phyloP scores from a whole-genome alignment of 257 asterid species.

The Solanum sejunctum region DNA sequence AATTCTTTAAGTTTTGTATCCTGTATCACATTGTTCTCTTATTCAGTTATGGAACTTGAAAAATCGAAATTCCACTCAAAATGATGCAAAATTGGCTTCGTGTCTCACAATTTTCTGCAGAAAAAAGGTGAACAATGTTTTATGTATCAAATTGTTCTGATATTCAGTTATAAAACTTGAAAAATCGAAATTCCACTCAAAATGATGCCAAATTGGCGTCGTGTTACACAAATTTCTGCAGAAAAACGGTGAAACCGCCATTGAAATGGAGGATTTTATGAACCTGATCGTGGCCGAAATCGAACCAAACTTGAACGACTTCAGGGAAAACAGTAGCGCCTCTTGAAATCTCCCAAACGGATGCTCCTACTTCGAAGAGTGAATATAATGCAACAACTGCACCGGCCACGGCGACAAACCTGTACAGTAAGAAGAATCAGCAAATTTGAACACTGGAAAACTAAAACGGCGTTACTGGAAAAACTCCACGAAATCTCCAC shows the following conservation, averaged over 20 bases:
- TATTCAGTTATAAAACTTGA: background rate
- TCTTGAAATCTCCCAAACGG: conserved; percentile 34
- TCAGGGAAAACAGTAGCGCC: conserved; percentile 31
- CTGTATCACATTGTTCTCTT: background rate
- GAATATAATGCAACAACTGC: conserved; percentile 32
- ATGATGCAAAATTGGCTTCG: background rate
- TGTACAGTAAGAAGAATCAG: background rate
- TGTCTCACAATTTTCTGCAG: background rate
- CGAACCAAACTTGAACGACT: conserved; percentile 39
- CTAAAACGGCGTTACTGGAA: background rate
- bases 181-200: background rate
- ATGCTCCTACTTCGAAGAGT: conserved; percentile 33
- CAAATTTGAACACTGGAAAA: background rate
- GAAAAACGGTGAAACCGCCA: background rate
- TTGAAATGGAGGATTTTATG: background rate
- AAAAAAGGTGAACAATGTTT: background rate
- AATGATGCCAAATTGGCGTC: background rate
- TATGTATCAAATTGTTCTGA: background rate
- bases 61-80: background rate
- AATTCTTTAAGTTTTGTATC: background rate
- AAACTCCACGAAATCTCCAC: background rate
- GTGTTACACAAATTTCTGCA: background rate
- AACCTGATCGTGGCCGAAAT: conserved; percentile 50
- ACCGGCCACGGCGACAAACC: conserved; percentile 33
- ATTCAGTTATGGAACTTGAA: background rate